These are phyloP conservation scores for Brassica hybrid DNA, from an alignment of 441 rosid genomes.

Conservation along the genomic window DNA sequence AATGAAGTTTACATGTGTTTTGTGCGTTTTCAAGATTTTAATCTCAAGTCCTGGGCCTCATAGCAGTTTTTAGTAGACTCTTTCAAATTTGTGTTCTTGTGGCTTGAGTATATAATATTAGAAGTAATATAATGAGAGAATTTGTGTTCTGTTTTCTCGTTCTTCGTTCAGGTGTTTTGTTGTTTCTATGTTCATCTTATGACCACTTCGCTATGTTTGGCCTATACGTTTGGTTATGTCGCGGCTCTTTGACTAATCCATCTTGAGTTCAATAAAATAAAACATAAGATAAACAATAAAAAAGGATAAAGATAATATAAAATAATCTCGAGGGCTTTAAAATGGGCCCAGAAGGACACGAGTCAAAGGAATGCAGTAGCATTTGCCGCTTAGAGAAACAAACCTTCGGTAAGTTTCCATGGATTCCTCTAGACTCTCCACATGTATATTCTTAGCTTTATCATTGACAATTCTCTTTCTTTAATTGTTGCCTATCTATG, in stretches of 20 bases:
- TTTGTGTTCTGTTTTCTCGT: neutral
- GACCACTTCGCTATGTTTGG: neutral
- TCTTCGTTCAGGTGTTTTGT: neutral
- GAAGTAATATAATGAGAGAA: too few species aligned
- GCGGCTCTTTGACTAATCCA: neutral
- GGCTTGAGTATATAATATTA: neutral
- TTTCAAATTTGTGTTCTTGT: neutral
- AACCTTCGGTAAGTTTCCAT: constrained; percentile 28
- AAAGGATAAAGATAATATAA: neutral
- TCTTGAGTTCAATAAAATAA: neutral
- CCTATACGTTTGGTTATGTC: neutral
- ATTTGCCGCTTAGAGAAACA: constrained; percentile 21
- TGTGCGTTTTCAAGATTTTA: neutral
- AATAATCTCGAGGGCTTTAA: neutral
- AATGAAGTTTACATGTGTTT: too few species aligned
- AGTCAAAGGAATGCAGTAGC: constrained; percentile 25
- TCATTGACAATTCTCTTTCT: neutral
- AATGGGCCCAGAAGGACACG: constrained; percentile 28
- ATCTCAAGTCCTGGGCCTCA: neutral
- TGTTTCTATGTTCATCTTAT: neutral
- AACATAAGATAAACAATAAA: neutral
- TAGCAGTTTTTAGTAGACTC: neutral
- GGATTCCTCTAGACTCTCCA: constrained; percentile 15
- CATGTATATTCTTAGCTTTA: neutral
- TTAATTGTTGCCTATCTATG: neutral